Percentiles rank a stretch among this genome's conserved stretches.
phyloP scores from a whole-genome alignment of 768 basidiomycete species.

The Boletus eberwhitei region DNA sequence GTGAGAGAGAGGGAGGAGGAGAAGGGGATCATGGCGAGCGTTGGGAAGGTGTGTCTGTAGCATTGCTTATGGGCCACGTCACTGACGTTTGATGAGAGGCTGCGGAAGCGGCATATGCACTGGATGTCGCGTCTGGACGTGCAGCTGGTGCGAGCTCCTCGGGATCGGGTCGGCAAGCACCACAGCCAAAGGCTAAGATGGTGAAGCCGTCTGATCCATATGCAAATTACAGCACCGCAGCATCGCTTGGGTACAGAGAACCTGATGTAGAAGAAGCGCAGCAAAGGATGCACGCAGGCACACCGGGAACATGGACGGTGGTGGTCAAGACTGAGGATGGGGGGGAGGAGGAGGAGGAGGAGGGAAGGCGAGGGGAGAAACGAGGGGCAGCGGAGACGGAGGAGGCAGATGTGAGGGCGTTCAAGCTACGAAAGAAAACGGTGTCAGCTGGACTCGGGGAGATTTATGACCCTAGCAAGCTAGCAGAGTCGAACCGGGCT shows the following conservation, averaged over 20 bases:
- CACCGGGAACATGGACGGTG: conserved; percentile 76
- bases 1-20: conserved; percentile 85
- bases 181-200: conserved; percentile 38
- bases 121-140: conserved; percentile 69
- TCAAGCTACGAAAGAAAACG: conserved; percentile 68
- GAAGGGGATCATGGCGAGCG: conserved; percentile 77
- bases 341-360: background rate
- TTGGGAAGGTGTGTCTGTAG: conserved; percentile 61
- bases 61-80: background rate
- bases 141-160: conserved; percentile 30
- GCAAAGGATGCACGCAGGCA: conserved; percentile 58
- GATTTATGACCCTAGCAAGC: conserved; percentile 70
- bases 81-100: conserved; percentile 43
- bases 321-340: conserved; percentile 33
- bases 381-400: conserved; percentile 37
- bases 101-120: conserved; percentile 74
- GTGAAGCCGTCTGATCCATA: conserved; percentile 61
- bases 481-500: background rate
- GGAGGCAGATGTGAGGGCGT: conserved; percentile 51
- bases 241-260: conserved; percentile 76
- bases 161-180: conserved; percentile 10
- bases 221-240: conserved; percentile 86
- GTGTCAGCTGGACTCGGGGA: conserved; percentile 63
- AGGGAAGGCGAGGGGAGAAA: conserved; percentile 29
- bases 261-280: conserved; percentile 72